Evolutionary conservation across 2,329 filamentous ascomycete species (phyloP), one percentile per base, ranked within the genome.

Genomic region (Incumbomyces delicatus): DNA sequence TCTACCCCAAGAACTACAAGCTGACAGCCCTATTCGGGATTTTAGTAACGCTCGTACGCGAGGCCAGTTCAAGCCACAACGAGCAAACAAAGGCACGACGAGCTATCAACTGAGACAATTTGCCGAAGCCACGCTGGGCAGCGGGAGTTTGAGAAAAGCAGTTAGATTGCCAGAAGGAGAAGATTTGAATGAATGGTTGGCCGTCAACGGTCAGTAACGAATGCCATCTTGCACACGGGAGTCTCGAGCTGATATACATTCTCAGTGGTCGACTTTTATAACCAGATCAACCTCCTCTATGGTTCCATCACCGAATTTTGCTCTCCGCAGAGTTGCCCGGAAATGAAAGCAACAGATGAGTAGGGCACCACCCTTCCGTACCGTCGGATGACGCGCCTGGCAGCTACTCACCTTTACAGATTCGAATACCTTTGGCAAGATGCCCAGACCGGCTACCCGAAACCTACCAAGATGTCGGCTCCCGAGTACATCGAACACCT

Each of bases 331-430:
- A 88, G 88, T 54, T 98, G 92, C 66, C 92, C 92, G 1, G 92
- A 96, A 71, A 98, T 98, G 92, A 98, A 98, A 69, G 92, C 92
- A n/a, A 98, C 92, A 8, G 94, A 98, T 70, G 92, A 98, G 84
- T 92, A 76, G 54, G 79, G 49, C n/a, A 10, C 40, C 30, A 35
- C 18, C 22, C 18, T 44, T 37, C 27, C 11, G 17, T 18, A 27
- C 6, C 6, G 12, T 13, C 6, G 14, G n/a, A 42, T 50, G 54
- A 47, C 54, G 22, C 22, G 22, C 22, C 22, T 27, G 22, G 22
- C 22, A 27, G 22, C 4, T 27, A 8, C 22, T 27, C 22, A 27
- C 22, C 22, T 27, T 27, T 4, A 27, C 50, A 90, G 86, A 61
- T 98, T 96, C 67, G 92, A 98, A 67, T 98, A 98, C 67, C 82